Percentiles rank a stretch among this genome's conserved stretches.
Conservation (phyloP, 768 basidiomycete genomes). For the Auricularia auricula-judae region DNA sequence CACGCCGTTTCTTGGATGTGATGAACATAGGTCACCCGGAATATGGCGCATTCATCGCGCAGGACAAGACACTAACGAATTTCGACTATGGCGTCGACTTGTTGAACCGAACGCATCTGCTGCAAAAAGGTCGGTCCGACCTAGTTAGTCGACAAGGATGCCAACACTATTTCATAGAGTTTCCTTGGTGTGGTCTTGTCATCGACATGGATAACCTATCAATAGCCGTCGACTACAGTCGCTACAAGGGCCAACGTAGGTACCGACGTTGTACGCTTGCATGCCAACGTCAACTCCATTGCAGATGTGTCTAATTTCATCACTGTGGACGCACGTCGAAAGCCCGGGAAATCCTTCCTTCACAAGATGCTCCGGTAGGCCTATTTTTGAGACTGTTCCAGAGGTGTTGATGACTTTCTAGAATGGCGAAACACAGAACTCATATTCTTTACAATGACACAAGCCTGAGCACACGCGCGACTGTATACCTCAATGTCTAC, state of each 20-base stretch:
- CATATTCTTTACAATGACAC: constrained; percentile 77
- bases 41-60: constrained; percentile 86
- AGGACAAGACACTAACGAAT: constrained; percentile 81
- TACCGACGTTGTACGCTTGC: not conserved
- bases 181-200: constrained; percentile 88
- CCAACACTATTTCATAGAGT: constrained; percentile 34
- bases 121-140: constrained; percentile 25
- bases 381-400: constrained; percentile 5
- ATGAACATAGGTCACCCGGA: constrained; percentile 83
- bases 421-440: constrained; percentile 59
- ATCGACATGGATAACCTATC: constrained; percentile 71
- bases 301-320: constrained; percentile 55
- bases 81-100: constrained; percentile 55
- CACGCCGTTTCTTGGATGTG: constrained; percentile 54
- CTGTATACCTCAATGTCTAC: constrained; percentile 74
- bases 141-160: no score
- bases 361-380: constrained; percentile 69
- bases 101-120: constrained; percentile 40
- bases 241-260: constrained; percentile 53
- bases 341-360: constrained; percentile 52
- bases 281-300: not conserved
- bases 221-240: constrained; percentile 65
- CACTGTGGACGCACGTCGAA: constrained; percentile 55
- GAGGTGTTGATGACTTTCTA: constrained; percentile 17
- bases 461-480: constrained; percentile 46